Percentiles rank a stretch among this genome's conserved stretches.
These are phyloP conservation scores for Phallus indusiatus DNA, from an alignment of 768 basidiomycete species.

Conservation along the genomic window DNA sequence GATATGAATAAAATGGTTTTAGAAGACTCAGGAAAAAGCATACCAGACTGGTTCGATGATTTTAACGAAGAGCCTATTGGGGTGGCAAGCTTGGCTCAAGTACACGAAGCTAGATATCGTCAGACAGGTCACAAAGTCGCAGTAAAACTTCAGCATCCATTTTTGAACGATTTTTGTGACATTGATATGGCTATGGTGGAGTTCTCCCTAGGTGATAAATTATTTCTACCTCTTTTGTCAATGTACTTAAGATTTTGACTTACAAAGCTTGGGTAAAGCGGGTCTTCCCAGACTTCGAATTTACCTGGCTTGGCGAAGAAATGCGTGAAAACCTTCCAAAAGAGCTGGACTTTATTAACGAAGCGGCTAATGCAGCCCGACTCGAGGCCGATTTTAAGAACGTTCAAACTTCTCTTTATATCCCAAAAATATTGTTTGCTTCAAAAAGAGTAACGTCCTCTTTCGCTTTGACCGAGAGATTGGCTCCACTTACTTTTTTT, in stretches of 20 bases:
- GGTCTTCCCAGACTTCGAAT: slow-evolving; percentile 94
- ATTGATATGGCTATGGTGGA: slow-evolving; percentile 87
- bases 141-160: slow-evolving; percentile 84
- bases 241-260: not conserved
- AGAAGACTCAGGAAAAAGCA: slow-evolving; percentile 63
- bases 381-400: slow-evolving; percentile 60
- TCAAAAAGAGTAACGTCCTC: slow-evolving; percentile 53
- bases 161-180: slow-evolving; percentile 82
- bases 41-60: slow-evolving; percentile 71
- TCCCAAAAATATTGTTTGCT: slow-evolving; percentile 68
- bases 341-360: slow-evolving; percentile 92
- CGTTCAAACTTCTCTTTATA: slow-evolving; percentile 72
- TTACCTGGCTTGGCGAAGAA: slow-evolving; percentile 88
- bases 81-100: slow-evolving; percentile 93
- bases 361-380: slow-evolving; percentile 77
- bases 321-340: slow-evolving; percentile 88
- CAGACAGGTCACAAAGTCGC: slow-evolving; percentile 71
- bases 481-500: not conserved
- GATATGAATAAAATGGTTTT: slow-evolving; percentile 69
- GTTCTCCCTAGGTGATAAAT: slow-evolving; percentile 46
- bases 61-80: slow-evolving; percentile 88
- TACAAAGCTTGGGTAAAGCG: slow-evolving; percentile 70
- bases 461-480: not conserved
- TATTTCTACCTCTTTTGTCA: not conserved
- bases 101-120: slow-evolving; percentile 73